Conservation (phyloP, 202 grass and related monocot species). For the Panicum virgatum region DNA sequence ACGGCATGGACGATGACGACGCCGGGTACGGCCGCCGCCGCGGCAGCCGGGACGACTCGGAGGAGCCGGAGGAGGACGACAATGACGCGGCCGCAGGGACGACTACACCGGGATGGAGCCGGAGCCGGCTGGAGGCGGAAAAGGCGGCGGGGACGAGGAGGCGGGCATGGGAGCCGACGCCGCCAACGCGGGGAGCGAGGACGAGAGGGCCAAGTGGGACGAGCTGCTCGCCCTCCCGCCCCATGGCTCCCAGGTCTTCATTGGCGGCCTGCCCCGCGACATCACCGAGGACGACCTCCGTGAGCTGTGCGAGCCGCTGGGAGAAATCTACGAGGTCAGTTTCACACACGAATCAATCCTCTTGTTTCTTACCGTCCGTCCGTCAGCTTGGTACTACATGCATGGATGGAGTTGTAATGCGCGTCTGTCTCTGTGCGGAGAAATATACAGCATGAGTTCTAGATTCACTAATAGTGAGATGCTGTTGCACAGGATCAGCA, state of each 20-base stretch:
- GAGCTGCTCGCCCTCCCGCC: constrained; percentile 77
- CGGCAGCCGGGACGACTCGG: constrained; percentile 29
- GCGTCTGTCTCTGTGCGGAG: constrained; percentile 1
- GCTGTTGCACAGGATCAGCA: constrained; percentile 70
- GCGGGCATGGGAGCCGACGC: too few species aligned
- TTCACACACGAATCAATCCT: too few species aligned
- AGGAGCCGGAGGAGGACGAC: constrained; percentile 50
- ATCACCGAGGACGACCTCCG: constrained; percentile 85
- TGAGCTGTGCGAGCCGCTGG: constrained; percentile 70
- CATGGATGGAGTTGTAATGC: background rate
- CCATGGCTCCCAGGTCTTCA: constrained; percentile 81
- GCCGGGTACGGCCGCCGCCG: constrained; percentile 50
- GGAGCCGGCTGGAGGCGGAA: constrained; percentile 22
- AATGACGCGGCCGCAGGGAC: constrained; percentile 38
- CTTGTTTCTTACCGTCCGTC: too few species aligned
- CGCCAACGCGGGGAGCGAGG: constrained; percentile 38
- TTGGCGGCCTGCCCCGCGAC: constrained; percentile 86
- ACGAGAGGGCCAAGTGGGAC: constrained; percentile 75
- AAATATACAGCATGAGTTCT: background rate
- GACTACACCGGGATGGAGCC: constrained; percentile 18
- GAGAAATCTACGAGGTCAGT: constrained; percentile 73
- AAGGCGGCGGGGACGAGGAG: constrained; percentile 27
- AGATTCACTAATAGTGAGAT: constrained; percentile 2
- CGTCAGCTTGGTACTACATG: background rate
- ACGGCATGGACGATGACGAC: constrained; percentile 72